Base-by-base conservation (phyloP, 345 rosid species). In the Psidium friedrichsthalianum region DNA sequence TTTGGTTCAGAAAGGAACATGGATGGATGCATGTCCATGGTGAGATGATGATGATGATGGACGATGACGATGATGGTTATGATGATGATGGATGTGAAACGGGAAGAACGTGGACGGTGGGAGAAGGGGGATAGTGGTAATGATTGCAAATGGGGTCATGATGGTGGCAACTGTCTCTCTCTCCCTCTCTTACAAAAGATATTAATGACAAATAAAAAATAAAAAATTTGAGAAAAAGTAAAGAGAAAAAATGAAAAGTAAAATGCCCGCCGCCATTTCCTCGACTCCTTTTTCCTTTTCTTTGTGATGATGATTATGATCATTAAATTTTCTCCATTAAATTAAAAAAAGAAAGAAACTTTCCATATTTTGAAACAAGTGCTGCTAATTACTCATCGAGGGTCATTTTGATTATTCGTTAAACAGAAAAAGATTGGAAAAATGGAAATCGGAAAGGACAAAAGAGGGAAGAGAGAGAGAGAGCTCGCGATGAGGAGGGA, bases 191-290 rank as follows among this genome's bases (percentile, higher is more conserved):
- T 40, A 8, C 47, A 32, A 6, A 32, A 18, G 44, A 18, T 16
- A 69, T 36, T 8, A 69, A 69, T 32, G 78, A 69, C 21, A 8
- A 69, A 29, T 44, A 16, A 53, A 54, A 69, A 5, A 18, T 32
- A 32, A 16, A 4, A 13, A 3, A 56, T 13, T 47, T 2, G 22
- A 2, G 0, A 32, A 22, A 32, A 64, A 64, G 11, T 29, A 16
- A n/a, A 86, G 6, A 25, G 2, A 44, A 4, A 11, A 0, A 51
- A 13, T 15, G 42, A 16, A 36, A 12, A 36, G 2, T 10, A 16
- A 82, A 58, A n/a, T 69, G 47, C 83, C 57, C 84, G 94, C 96
- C 96, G 96, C 95, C 95, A 91, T 92, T 92, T 91, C 85, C 91
- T 85, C 91, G 55, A 6, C 47, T 51, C 59, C 61, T 18, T 32